Conservation (phyloP, 805 yeast species). For the Blastobotrys peoriensis region DNA sequence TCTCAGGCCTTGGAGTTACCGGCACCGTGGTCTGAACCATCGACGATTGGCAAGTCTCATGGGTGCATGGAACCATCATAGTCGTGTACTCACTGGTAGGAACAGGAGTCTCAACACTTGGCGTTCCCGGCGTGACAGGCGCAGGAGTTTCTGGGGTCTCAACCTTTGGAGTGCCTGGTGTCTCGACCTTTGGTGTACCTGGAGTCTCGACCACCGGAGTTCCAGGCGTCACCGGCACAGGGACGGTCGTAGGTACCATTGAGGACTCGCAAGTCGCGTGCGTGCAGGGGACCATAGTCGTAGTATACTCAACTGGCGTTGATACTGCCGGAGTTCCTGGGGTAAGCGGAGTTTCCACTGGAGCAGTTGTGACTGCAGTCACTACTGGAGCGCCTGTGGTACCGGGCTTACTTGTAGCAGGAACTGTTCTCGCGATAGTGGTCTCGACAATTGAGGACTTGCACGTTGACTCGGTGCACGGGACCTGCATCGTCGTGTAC, state of each 20-base stretch:
- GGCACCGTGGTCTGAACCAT: too few species aligned
- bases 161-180: neutral
- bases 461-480: slow-evolving; percentile 2
- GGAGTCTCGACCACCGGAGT: neutral
- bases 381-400: neutral
- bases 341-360: too few species aligned
- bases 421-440: neutral
- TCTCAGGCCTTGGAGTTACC: neutral
- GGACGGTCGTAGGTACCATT: neutral
- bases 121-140: neutral
- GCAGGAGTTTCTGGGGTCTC: neutral
- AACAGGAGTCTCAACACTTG: neutral
- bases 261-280: neutral
- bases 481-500: slow-evolving; percentile 1
- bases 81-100: neutral
- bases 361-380: neutral
- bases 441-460: neutral
- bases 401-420: too few species aligned
- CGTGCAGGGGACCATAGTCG: slow-evolving; percentile 3
- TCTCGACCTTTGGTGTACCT: neutral
- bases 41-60: too few species aligned
- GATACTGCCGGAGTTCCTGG: neutral
- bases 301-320: slow-evolving; percentile 6
- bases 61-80: too few species aligned
- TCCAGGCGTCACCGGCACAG: neutral